Conservation (phyloP, 2,329 filamentous ascomycete species). For the Botryosphaeria dothidea region DNA sequence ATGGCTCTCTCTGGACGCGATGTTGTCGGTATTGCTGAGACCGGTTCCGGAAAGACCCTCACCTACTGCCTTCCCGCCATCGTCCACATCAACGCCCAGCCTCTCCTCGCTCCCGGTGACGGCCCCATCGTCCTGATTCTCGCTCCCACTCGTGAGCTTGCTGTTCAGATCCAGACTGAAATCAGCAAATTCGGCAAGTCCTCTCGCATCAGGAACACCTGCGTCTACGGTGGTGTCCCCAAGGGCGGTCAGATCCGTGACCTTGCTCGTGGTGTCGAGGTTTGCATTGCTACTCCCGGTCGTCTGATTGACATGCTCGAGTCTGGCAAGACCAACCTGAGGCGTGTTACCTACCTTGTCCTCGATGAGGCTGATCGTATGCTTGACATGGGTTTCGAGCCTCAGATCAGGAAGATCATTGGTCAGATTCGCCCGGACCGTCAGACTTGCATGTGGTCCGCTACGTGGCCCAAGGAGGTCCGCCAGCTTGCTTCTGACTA, state of each 20-base stretch:
- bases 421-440: conserved; percentile 95
- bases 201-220: conserved; percentile 96
- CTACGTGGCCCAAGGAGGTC: conserved; percentile 98
- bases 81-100: conserved; percentile 99
- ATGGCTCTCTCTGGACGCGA: conserved; percentile 98
- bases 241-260: conserved; percentile 97
- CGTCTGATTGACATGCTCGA: conserved; percentile 99
- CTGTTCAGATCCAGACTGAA: conserved; percentile 97
- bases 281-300: conserved; percentile 96
- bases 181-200: conserved; percentile 99
- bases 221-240: conserved; percentile 97
- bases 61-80: conserved; percentile 98
- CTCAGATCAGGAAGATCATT: conserved; percentile 98
- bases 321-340: conserved; percentile 95
- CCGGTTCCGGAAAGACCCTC: conserved; percentile 97
- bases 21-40: conserved; percentile 98
- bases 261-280: conserved; percentile 90
- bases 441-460: conserved; percentile 99
- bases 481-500: conserved; percentile 88
- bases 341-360: conserved; percentile 95
- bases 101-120: conserved; percentile 89
- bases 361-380: conserved; percentile 99
- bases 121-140: conserved; percentile 96
- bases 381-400: conserved; percentile 99
- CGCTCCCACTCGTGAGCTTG: conserved; percentile 94